Conservation (phyloP, 2,329 filamentous ascomycete genomes). For the Colletotrichum simmondsii region DNA sequence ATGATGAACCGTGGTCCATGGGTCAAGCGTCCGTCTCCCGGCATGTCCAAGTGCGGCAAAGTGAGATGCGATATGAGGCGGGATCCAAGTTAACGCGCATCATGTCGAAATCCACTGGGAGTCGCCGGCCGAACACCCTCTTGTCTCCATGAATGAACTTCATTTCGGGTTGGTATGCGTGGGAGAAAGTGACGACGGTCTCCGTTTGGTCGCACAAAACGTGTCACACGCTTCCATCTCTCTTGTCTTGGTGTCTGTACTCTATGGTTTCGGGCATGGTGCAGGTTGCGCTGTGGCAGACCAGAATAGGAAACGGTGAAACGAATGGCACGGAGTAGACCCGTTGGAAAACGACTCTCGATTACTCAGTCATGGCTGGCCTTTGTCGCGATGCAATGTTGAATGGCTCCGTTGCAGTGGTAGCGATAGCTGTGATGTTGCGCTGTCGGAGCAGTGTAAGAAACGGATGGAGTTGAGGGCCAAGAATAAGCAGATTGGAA, state of each 20-base stretch:
- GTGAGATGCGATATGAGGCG: slow-evolving; percentile 4
- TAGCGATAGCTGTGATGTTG: background rate
- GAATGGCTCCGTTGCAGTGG: background rate
- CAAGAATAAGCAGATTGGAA: slow-evolving; percentile 19
- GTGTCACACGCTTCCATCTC: background rate
- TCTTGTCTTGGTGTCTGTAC: background rate
- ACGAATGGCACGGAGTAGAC: background rate
- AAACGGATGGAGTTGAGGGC: slow-evolving; percentile 8
- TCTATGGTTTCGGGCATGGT: background rate
- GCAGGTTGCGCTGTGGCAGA: background rate
- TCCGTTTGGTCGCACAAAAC: background rate
- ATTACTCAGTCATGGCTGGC: background rate
- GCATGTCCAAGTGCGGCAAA: background rate
- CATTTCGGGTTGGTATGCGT: background rate
- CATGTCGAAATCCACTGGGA: slow-evolving; percentile 16
- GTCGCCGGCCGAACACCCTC: slow-evolving; percentile 28
- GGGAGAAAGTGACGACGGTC: background rate
- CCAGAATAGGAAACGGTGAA: slow-evolving; percentile 14
- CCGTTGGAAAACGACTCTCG: background rate
- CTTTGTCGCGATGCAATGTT: background rate
- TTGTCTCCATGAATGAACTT: background rate
- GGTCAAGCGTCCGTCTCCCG: background rate
- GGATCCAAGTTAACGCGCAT: background rate
- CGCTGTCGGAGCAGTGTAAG: slow-evolving; percentile 25
- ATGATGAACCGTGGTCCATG: background rate